Base-by-base conservation (phyloP, 2,329 filamentous ascomycete genomes). In the Falciphora oryzae region DNA sequence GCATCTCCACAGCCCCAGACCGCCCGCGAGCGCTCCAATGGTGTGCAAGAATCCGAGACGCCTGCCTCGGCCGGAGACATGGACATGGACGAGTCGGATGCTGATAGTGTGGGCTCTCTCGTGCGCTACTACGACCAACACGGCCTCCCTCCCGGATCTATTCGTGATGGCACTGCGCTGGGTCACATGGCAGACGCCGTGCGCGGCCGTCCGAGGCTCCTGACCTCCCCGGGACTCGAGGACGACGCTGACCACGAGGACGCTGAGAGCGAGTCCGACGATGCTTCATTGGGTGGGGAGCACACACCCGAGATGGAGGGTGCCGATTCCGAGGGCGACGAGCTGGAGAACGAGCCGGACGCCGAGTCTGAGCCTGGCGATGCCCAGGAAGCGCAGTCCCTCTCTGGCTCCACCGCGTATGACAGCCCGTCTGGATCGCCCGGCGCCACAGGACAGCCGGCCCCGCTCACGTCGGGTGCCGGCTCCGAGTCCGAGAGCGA, bases 81-180 rank as follows among this genome's bases (percentile, higher is more conserved):
- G 38, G 14, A 44, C 38, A 18, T 44, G 38, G 70, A 70, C 1
- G 74, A 77, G 14, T 68, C 73, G 2, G 71, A 72, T 1, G 65
- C 76, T 8, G 60, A 61, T 8, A 61, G 59, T 27, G 59, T 71
- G 68, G 60, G 75, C 58, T 31, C 44, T 64, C 25, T 73, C 16
- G 67, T 75, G 29, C 74, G 70, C 62, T 72, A 74, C 62, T 74
- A 71, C 67, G 77, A 79, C 61, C 69, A 72, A 27, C 72, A 75
- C 32, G 77, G 77, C 0, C 74, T 79, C 28, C 77, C 77, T 1
- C 71, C 75, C 7, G 77, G 77, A 5, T 76, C 77, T 1, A 76
- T 79, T 53, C 72, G 74, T 16, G 74, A 72, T 14, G 76, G 76
- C 1, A 74, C 71, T 28, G 75, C 75, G 6, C 68, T 77, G 14